Base-by-base conservation (phyloP, 108 stramenopile genomes). In the Cylindrotheca closterium region DNA sequence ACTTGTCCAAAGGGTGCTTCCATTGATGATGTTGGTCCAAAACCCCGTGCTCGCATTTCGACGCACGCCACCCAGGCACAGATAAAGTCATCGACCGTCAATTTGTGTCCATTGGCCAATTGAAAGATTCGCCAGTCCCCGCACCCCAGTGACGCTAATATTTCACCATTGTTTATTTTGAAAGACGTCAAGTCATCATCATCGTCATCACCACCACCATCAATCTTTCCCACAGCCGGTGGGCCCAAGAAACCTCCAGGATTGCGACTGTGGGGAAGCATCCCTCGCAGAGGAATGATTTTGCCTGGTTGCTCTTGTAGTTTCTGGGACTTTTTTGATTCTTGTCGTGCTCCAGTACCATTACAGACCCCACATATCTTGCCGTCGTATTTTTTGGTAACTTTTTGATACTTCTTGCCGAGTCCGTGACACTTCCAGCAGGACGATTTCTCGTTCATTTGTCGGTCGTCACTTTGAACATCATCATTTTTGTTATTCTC, bases 121-220 rank as follows among this genome's bases (percentile, higher is more conserved):
- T 73, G 71, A 51, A 48, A 73, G 25, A 73, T 65, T 51, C 71
- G 63, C 71, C 71, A 73, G 60, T 73, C 71, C 1, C 71, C 64
- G 32, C 64, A 65, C 5, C 71, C 71, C 50, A 73, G 33, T 2
- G 71, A 46, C 4, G 63, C 71, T 23, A 73, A 45, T 17, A 73
- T 18, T 45, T 73, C 71, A 17, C 71, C 71, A 4, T 51, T 2
- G 5, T 52, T 31, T 42, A 50, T 52, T 52, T 28, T 48, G 17
- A 2, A n/a, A 18, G 51, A 18, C 17, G 22, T 21, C 3, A 17
- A 30, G 4, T 55, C 45, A 15, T 24, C 23, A 30, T 55, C 48
- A 22, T 47, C 26, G 30, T 10, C 18, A 29, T 62, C 17, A 24
- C 49, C 26, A 24, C 49, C 21, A 60, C 24, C n/a, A 17, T 63